phyloP scores from a whole-genome alignment of 495 filamentous ascomycete species.

The Tuber calosporum region DNA sequence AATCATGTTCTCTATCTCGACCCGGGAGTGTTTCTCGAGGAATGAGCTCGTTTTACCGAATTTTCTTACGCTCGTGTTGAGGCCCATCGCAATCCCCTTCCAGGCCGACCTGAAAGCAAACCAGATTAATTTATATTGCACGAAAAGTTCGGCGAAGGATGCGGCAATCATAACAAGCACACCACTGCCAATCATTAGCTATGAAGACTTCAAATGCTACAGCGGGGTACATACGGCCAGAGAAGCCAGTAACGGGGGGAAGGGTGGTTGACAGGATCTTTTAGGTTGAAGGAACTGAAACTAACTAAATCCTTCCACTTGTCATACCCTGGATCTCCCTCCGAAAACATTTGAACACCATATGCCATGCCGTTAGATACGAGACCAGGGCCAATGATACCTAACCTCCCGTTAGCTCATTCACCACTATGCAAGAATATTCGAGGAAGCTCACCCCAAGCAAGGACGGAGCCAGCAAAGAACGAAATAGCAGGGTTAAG shows the following conservation, averaged over 20 bases:
- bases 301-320: slow-evolving; percentile 43
- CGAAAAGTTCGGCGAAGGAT: slow-evolving; percentile 55
- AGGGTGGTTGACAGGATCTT: slow-evolving; percentile 48
- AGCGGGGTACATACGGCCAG: slow-evolving; percentile 47
- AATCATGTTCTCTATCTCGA: slow-evolving; percentile 56
- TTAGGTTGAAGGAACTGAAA: slow-evolving; percentile 49
- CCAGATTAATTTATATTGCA: slow-evolving; percentile 57
- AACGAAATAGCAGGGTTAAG: slow-evolving; percentile 59
- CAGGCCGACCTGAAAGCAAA: slow-evolving; percentile 50
- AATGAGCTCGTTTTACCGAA: slow-evolving; percentile 47
- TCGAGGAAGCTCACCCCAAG: slow-evolving; percentile 48
- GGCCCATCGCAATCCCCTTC: slow-evolving; percentile 45
- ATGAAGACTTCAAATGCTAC: neutral
- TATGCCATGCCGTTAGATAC: slow-evolving; percentile 53
- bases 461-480: slow-evolving; percentile 53
- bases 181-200: slow-evolving; percentile 35
- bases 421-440: neutral
- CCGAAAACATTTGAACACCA: slow-evolving; percentile 36
- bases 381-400: slow-evolving; percentile 56
- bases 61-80: slow-evolving; percentile 45
- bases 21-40: slow-evolving; percentile 52
- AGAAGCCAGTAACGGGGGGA: slow-evolving; percentile 60
- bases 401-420: slow-evolving; percentile 21
- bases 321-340: slow-evolving; percentile 50
- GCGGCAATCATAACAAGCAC: slow-evolving; percentile 59